Conservation (phyloP, 306 rosid genomes). For the Styphnolobium japonicum region DNA sequence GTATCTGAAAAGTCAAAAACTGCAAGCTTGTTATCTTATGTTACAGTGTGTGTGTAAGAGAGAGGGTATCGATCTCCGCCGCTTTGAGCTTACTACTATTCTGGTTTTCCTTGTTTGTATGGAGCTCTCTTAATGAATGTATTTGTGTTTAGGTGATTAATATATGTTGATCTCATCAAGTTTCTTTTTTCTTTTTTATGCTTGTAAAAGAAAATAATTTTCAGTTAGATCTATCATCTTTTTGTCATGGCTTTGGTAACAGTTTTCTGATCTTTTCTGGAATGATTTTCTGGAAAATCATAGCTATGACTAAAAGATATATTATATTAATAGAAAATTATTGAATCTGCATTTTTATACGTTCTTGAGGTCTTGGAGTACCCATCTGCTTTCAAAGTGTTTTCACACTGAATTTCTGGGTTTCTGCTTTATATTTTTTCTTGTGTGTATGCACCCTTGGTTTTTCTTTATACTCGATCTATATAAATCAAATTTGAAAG, state of each 20-base stretch:
- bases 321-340: neutral
- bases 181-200: too few relatives aligned
- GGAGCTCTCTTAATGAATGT: neutral
- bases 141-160: neutral
- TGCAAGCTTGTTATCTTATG: constrained; percentile 5
- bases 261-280: neutral
- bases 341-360: neutral
- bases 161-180: constrained; percentile 5
- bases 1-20: constrained; percentile 14
- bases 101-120: constrained; percentile 9
- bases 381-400: neutral
- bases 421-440: neutral
- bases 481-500: neutral
- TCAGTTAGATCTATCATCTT: constrained; percentile 18
- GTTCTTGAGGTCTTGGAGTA: neutral
- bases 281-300: neutral
- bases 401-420: neutral
- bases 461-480: neutral
- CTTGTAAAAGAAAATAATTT: neutral
- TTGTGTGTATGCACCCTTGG: neutral
- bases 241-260: neutral
- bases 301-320: neutral
- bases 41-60: neutral
- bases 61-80: neutral
- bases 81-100: constrained; percentile 1